Evolutionary conservation across 108 stramenopile genomes (phyloP).

Genomic region (Parietichytrium sp.): DNA sequence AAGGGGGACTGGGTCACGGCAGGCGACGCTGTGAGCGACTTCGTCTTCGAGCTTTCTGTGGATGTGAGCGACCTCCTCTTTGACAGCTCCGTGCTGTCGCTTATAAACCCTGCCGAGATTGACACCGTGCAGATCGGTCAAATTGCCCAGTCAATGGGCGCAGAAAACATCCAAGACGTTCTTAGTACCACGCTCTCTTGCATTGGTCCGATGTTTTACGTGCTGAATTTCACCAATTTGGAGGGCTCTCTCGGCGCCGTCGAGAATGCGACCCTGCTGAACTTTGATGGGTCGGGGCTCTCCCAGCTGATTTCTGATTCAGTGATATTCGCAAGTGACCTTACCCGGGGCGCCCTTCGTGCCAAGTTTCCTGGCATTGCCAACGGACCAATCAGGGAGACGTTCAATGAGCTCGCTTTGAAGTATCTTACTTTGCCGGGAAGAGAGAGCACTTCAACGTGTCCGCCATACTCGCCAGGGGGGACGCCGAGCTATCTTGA

Average conservation of each 20-base stretch:
- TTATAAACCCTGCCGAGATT: background rate
- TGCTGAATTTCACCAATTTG: background rate
- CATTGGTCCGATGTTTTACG: background rate
- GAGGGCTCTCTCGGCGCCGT: background rate
- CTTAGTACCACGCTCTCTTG: background rate
- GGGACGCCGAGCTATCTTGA: background rate
- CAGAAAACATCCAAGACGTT: background rate
- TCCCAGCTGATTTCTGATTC: background rate
- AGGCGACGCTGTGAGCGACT: conserved; percentile 14
- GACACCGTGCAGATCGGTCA: background rate
- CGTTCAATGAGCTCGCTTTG: background rate
- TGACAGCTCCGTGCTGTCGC: background rate
- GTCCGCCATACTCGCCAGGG: no score
- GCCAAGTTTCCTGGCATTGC: conserved; percentile 28
- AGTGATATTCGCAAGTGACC: background rate
- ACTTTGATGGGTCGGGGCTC: background rate
- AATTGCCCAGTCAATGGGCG: background rate
- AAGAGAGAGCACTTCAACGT: background rate
- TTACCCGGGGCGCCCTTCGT: background rate
- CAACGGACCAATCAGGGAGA: background rate
- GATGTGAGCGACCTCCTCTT: background rate
- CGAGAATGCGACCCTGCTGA: background rate
- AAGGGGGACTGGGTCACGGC: conserved; percentile 28
- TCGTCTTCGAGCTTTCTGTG: background rate
- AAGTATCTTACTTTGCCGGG: background rate